Base-by-base conservation (phyloP, 345 rosid genomes). In the Arabis alpina region DNA sequence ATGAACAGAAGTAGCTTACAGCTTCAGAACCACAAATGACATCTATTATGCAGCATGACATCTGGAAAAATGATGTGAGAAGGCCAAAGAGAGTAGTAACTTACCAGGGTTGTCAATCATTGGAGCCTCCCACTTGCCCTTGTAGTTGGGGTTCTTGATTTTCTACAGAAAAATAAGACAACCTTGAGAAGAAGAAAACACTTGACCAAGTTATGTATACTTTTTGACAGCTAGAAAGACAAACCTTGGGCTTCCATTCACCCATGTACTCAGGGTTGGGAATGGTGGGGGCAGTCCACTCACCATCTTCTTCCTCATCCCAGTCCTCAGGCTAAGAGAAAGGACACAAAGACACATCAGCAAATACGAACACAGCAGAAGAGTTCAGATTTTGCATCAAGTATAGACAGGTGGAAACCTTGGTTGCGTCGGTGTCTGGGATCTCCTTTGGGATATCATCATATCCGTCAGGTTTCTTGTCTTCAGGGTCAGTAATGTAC, bases 241-340 rank as follows among this genome's bases (percentile, higher is more conserved):
- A 71, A 52, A 95, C 99, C 99, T 92, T 90, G 27, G 92, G 75
- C 77, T 81, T 80, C 98, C 99, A 95, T 83, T 83, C 88, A 55
- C 99, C 99, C 76, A 82, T 87, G 91, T 92, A 90, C 76, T 95
- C 97, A 10, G 99, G 98, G 86, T 95, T 95, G 63, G 97, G 73
- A 55, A 90, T 86, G 52, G 99, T 95, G n/a, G 99, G 93, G 57
- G 89, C 77, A 45, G 96, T 87, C 99, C 99, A 95, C 74, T 91
- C 99, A 84, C 98, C 98, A 83, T 95, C 99, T 80, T 95, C 99
- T 77, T 95, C 96, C 4, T 92, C 99, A 82, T 95, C 97, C 99
- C 99, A 95, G 77, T 92, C 98, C 70, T 95, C 98, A 56, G 99
- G 99, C 99, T 95, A 57, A 49, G 40, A 74, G 0, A 66, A 48